A percentile compares a stretch with the other conserved stretches of the same genome.
phyloP scores from a whole-genome alignment of 768 basidiomycete species.

The Boletus sp. region DNA sequence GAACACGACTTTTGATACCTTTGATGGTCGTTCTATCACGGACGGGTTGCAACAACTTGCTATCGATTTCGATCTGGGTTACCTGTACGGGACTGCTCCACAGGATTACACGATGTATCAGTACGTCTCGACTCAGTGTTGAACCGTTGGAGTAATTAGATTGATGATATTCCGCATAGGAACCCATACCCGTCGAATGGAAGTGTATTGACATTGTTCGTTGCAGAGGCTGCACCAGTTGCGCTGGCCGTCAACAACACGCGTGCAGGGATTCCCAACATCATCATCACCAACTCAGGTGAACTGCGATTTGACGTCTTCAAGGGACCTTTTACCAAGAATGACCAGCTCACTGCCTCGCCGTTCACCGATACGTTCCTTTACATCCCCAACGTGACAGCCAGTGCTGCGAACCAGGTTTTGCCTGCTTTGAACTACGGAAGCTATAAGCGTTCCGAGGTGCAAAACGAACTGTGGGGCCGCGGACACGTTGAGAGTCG shows the following conservation, averaged over 20 bases:
- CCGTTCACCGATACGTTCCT: constrained; percentile 67
- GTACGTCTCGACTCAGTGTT: constrained; percentile 32
- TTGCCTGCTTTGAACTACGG: constrained; percentile 50
- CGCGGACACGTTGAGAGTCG: constrained; percentile 49
- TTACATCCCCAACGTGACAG: constrained; percentile 54
- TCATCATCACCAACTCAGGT: constrained; percentile 65
- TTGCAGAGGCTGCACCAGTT: constrained; percentile 49
- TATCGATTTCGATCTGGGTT: constrained; percentile 56
- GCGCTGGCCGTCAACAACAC: constrained; percentile 62
- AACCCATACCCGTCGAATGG: constrained; percentile 59
- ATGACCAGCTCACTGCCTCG: constrained; percentile 74
- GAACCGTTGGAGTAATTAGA: not conserved
- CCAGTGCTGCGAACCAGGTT: constrained; percentile 49
- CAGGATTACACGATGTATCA: constrained; percentile 67
- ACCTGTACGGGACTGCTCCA: constrained; percentile 68
- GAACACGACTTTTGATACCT: constrained; percentile 61
- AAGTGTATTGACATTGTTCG: constrained; percentile 58
- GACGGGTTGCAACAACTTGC: constrained; percentile 51
- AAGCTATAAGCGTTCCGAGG: constrained; percentile 16
- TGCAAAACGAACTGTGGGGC: constrained; percentile 29
- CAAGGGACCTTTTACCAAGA: constrained; percentile 68
- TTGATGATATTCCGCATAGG: constrained; percentile 29
- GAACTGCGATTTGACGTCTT: constrained; percentile 66
- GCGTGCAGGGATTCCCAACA: constrained; percentile 53
- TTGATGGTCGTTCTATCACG: constrained; percentile 50